Evolutionary conservation across 2,329 filamentous ascomycete genomes (phyloP).

Genomic region (Fusarium lateritium): DNA sequence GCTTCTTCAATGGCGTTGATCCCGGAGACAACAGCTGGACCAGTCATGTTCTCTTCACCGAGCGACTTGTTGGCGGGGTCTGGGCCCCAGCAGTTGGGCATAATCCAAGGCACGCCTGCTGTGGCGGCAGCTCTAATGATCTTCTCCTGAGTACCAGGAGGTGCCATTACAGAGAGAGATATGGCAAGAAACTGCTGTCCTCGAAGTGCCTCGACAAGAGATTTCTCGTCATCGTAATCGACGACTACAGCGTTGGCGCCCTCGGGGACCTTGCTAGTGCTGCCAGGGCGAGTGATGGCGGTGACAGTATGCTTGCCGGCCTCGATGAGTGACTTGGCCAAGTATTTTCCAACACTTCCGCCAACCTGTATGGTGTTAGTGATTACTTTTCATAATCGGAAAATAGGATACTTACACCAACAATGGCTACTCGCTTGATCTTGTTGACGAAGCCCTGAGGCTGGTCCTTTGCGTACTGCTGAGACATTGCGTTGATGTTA

Average conservation of each 20-base stretch:
- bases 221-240: constrained; percentile 60
- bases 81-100: constrained; percentile 67
- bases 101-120: constrained; percentile 68
- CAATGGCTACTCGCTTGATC: constrained; percentile 62
- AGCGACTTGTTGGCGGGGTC: constrained; percentile 59
- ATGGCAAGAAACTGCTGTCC: constrained; percentile 72
- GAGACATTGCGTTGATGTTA: constrained; percentile 36
- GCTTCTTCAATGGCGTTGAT: constrained; percentile 58
- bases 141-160: constrained; percentile 62
- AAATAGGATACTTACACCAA: constrained; percentile 59
- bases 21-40: constrained; percentile 39
- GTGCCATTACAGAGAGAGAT: constrained; percentile 62
- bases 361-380: constrained; percentile 54
- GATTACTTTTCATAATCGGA: fast-evolving
- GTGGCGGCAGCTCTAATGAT: constrained; percentile 69
- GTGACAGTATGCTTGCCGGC: constrained; percentile 67
- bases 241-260: constrained; percentile 60
- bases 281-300: constrained; percentile 63
- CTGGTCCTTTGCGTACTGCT: constrained; percentile 55
- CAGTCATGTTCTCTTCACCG: constrained; percentile 53
- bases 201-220: constrained; percentile 64
- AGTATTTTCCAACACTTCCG: constrained; percentile 58
- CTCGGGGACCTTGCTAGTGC: constrained; percentile 58
- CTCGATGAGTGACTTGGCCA: constrained; percentile 59
- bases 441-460: constrained; percentile 57